Base-by-base conservation (phyloP, 2,329 filamentous ascomycete species). In the Aspergillus udagawae region DNA sequence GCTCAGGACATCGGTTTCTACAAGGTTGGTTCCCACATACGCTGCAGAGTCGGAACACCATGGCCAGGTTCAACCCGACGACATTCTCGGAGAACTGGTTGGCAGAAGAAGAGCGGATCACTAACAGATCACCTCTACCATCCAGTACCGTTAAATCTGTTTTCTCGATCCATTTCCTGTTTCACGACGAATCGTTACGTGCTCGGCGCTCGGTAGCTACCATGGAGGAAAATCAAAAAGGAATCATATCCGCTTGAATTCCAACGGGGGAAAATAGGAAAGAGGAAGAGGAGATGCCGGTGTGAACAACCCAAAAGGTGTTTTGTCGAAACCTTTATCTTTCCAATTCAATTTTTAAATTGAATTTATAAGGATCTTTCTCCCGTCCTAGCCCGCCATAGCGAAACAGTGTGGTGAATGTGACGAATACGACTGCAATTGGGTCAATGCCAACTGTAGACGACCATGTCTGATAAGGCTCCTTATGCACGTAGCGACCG, bases 1-100 rank as follows among this genome's bases (percentile, higher is more conserved):
- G 78, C 79, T 72, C 74, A 76, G 73, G 85, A 88, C 76, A 87
- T 88, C 74, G 85, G 85, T 70, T 88, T 88, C 81, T 77, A 81
- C 77, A 87, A 88, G 84, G 85, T 87, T 70, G 63, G 71, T 73
- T 79, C 68, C 70, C 53, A 23, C 49, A 48, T 28, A 53, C 41
- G 28, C 45, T 49, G 38, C 45, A 55, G 38, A 17, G n/a, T 28
- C 29, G 32, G 47, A 21, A 38, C 32, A 20, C 42, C 23, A 32
- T 28, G 28, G 42, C 54, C 27, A 29, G 25, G 25, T 4, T 49
- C n/a, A 12, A 25, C 50, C 6, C 32, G 21, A 49, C 20, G 28
- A 49, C 21, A 35, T 29, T 41, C 10, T 4, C 41, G 23, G 47
- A 32, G 49, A 21, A 55, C 20, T 53, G 38, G 51, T 20, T 38